A percentile compares a stretch with the other conserved stretches of the same genome.
Conservation (phyloP, 2,329 filamentous ascomycete species). For the Scortechinia acanthostroma region DNA sequence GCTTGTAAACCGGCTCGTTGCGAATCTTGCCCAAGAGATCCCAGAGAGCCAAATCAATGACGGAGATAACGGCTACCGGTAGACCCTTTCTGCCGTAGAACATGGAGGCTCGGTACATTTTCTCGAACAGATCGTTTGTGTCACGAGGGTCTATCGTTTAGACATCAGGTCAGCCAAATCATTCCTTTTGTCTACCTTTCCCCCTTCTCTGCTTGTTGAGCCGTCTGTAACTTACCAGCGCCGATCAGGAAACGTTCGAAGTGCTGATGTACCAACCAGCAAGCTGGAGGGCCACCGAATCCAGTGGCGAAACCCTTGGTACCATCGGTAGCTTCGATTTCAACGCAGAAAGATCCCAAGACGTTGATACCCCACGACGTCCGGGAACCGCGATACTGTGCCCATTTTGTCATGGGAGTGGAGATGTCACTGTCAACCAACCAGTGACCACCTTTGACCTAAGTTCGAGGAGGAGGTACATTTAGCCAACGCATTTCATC, state of each 20-base stretch:
- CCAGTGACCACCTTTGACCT: conserved; percentile 3
- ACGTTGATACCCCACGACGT: conserved; percentile 5
- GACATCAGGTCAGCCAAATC: too few species aligned
- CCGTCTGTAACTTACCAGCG: neutral
- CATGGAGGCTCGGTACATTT: conserved; percentile 6
- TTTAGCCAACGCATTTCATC: neutral
- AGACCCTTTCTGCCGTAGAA: conserved; percentile 5
- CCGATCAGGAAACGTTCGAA: conserved; percentile 5
- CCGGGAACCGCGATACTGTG: conserved; percentile 3
- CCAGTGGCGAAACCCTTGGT: conserved; percentile 5
- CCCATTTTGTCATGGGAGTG: conserved; percentile 5
- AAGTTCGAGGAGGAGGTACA: neutral
- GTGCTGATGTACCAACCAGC: conserved; percentile 5
- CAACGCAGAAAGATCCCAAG: conserved; percentile 5
- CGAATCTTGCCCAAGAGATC: conserved; percentile 6
- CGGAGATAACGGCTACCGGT: conserved; percentile 4
- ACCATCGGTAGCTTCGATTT: conserved; percentile 4
- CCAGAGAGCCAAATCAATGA: conserved; percentile 5
- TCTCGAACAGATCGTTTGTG: conserved; percentile 5
- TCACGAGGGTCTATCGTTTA: conserved; percentile 5
- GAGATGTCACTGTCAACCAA: conserved; percentile 3
- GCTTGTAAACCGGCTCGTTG: conserved; percentile 5
- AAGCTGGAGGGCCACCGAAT: conserved; percentile 4
- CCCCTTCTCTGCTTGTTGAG: neutral
- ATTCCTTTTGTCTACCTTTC: too few species aligned